Evolutionary conservation across 306 rosid genomes (phyloP).

Genomic region (Luffa aegyptiaca): DNA sequence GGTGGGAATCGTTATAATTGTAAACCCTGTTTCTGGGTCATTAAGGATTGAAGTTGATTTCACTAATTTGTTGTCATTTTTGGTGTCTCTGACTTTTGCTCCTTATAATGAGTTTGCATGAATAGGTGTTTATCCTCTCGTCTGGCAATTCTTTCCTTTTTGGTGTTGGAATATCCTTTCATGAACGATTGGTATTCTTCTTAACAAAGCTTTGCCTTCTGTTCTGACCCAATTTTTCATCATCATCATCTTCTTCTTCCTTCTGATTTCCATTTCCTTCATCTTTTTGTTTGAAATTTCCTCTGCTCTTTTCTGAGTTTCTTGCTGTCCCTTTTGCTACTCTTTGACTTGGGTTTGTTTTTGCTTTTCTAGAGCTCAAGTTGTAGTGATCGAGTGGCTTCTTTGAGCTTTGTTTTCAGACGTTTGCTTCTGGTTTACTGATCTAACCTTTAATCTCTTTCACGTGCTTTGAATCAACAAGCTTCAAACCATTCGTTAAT

Average conservation of each 20-base stretch:
- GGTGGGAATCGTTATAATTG: constrained; percentile 15
- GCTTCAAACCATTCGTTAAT: background rate
- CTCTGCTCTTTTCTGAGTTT: background rate
- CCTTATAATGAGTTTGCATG: constrained; percentile 42
- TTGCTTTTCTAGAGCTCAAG: background rate
- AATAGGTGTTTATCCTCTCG: constrained; percentile 16
- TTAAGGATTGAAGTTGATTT: constrained; percentile 25
- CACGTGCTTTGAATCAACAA: background rate
- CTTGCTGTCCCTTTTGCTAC: background rate
- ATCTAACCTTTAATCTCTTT: background rate
- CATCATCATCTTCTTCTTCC: background rate
- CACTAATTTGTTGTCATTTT: constrained; percentile 25
- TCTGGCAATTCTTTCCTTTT: constrained; percentile 36
- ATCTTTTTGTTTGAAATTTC: background rate
- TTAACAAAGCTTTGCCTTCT: constrained; percentile 36
- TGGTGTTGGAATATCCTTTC: constrained; percentile 54
- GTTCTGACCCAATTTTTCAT: background rate
- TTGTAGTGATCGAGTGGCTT: background rate
- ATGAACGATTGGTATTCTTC: constrained; percentile 47
- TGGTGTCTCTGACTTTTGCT: constrained; percentile 29
- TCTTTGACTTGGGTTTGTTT: background rate
- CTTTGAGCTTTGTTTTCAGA: background rate
- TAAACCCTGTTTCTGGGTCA: constrained; percentile 40
- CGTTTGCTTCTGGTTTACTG: background rate
- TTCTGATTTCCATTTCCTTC: background rate